phyloP scores from a whole-genome alignment of 345 rosid genomes.

The Corymbia maculata region DNA sequence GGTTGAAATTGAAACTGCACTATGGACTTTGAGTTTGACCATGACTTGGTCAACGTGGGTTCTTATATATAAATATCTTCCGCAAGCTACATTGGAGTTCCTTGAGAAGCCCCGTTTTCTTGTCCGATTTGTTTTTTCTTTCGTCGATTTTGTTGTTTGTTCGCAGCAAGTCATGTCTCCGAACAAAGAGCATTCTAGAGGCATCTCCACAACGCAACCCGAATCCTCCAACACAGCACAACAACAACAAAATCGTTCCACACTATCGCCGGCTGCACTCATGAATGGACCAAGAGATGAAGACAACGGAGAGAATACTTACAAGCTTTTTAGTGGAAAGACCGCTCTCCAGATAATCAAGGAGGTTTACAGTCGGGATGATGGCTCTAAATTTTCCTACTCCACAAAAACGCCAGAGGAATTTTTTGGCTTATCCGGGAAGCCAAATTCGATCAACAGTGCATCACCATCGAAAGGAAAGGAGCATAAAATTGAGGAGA shows the following conservation, averaged over 20 bases:
- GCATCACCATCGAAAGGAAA: neutral
- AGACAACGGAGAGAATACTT: accelerated
- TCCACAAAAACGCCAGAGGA: neutral
- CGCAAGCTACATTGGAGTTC: neutral
- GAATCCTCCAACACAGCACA: neutral
- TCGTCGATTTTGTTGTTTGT: neutral
- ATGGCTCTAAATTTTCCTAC: neutral
- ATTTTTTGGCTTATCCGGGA: neutral
- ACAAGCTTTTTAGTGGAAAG: neutral
- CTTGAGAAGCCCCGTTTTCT: neutral
- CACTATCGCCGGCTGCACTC: neutral
- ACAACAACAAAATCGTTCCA: neutral
- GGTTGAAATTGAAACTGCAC: neutral
- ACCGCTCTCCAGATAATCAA: neutral
- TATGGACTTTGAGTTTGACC: neutral
- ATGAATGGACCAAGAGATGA: accelerated
- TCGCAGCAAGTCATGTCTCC: too few species aligned
- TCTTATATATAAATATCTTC: neutral
- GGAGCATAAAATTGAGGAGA: neutral
- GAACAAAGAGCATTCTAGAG: too few species aligned
- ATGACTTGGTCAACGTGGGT: too few species aligned
- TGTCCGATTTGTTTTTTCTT: neutral
- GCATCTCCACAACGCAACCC: too few species aligned
- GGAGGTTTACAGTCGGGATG: neutral
- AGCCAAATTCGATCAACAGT: neutral